phyloP scores from a whole-genome alignment of 2,329 filamentous ascomycete genomes.

The Nannizzia gypsea region DNA sequence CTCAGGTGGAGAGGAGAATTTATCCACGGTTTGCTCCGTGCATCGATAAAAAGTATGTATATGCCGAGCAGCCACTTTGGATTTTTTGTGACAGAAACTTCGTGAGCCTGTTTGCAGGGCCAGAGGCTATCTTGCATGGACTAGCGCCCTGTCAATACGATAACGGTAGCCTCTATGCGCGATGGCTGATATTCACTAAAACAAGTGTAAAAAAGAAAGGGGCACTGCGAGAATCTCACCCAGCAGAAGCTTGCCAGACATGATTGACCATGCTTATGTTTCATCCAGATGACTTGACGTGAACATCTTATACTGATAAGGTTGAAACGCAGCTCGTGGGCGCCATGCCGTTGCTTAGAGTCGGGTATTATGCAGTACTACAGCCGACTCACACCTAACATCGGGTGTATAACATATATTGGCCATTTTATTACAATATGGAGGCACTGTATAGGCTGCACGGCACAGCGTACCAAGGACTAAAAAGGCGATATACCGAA shows the following conservation, averaged over 20 bases:
- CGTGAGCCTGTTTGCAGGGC: background rate
- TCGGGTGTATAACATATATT: background rate
- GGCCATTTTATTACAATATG: background rate
- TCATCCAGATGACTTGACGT: background rate
- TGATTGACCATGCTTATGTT: background rate
- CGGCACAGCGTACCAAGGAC: background rate
- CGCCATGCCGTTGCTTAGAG: background rate
- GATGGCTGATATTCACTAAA: background rate
- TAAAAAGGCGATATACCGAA: background rate
- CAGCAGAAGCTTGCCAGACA: background rate
- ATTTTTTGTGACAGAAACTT: too few relatives aligned
- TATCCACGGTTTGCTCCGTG: background rate
- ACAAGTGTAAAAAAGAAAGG: background rate
- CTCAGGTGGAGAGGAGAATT: background rate
- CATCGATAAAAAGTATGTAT: background rate
- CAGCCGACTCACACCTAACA: background rate
- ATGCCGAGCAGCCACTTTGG: too few relatives aligned
- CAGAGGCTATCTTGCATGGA: background rate
- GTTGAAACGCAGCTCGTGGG: background rate
- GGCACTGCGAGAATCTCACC: background rate
- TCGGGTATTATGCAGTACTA: background rate
- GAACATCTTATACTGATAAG: background rate
- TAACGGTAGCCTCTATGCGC: background rate
- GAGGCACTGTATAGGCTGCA: background rate
- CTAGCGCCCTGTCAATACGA: background rate